Evolutionary conservation across 2,329 filamentous ascomycete genomes (phyloP), one percentile per base, ranked within the genome.

Genomic region (Aureobasidium musti): DNA sequence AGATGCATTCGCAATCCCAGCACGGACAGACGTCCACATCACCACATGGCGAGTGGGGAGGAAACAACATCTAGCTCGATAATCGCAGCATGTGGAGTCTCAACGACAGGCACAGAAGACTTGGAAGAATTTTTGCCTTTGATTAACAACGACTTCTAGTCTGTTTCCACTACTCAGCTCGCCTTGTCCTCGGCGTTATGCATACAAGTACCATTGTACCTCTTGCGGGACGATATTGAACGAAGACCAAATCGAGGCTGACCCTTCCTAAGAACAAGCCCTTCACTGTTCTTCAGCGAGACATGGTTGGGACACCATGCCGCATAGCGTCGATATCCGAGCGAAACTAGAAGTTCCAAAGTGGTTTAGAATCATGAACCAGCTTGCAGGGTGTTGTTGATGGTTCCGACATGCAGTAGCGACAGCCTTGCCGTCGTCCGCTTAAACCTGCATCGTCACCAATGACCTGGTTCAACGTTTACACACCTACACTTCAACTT

Each of bases 61-160:
- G 4, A 28, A 61, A 19, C 41, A 33, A 21, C 30, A 11, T 19
- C 47, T 35, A 33, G 41, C n/a, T 61, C n/a, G 26, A 47, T 28
- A 11, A 7, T 10, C 19, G n/a, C 28, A 21, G 28, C 28, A 26
- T 23, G 57, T 61, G 57, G 57, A 49, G 57, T 47, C 57, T 47
- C 57, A 61, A 61, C 57, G 57, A 61, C 28, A 61, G 57, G 59
- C 59, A 47, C 30, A 45, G 59, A 52, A 39, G n/a, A 28, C 33
- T n/a, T 41, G 45, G 2, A 28, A 63, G 59, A 52, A 2, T 63
- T 63, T 63, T 63, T 52, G 30, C 59, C 45, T 52, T 52, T 52
- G 59, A 50, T 63, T 52, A 41, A 30, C 28, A 63, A 50, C 59
- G 45, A 63, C 59, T 6, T 52, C 43, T 63, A 52, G 45, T n/a